These are phyloP conservation scores for Xenoacremonium recifei DNA, from an alignment of 2,329 filamentous ascomycete genomes.

Conservation along the genomic window DNA sequence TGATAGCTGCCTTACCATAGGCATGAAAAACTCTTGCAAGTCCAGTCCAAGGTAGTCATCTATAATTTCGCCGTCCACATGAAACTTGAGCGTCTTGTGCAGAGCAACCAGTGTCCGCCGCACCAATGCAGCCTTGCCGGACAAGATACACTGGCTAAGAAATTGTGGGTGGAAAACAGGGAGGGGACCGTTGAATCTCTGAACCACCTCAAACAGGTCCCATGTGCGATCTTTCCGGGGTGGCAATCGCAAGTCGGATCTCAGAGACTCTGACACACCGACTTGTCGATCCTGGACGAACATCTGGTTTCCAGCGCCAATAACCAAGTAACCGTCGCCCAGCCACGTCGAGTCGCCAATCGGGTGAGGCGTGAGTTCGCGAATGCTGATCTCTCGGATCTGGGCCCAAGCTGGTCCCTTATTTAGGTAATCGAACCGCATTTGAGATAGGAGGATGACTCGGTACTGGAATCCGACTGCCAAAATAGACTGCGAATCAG, in stretches of 20 bases:
- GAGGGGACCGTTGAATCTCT: conserved; percentile 80
- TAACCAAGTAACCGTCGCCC: conserved; percentile 77
- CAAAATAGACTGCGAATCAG: conserved; percentile 82
- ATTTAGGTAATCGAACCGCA: conserved; percentile 89
- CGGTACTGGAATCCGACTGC: conserved; percentile 91
- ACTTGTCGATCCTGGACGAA: conserved; percentile 82
- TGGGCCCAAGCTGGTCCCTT: conserved; percentile 86
- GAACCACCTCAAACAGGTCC: conserved; percentile 79
- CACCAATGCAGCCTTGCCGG: conserved; percentile 71
- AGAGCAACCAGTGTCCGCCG: conserved; percentile 71
- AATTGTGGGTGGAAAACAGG: conserved; percentile 93
- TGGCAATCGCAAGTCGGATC: conserved; percentile 50
- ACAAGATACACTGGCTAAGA: conserved; percentile 79
- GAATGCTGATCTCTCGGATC: conserved; percentile 77
- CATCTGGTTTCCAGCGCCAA: conserved; percentile 88
- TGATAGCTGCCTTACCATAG: conserved; percentile 17
- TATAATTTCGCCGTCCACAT: conserved; percentile 75
- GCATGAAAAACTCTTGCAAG: conserved; percentile 56
- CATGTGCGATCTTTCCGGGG: conserved; percentile 50
- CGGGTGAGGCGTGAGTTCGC: conserved; percentile 80
- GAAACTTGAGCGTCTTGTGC: conserved; percentile 76
- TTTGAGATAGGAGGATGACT: conserved; percentile 78
- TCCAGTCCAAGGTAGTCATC: conserved; percentile 73
- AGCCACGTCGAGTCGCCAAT: conserved; percentile 95
- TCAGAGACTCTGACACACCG: conserved; percentile 58